These are phyloP conservation scores for Trichosporon inkin DNA, from an alignment of 1,284 basidiomycete genomes.

Conservation along the genomic window DNA sequence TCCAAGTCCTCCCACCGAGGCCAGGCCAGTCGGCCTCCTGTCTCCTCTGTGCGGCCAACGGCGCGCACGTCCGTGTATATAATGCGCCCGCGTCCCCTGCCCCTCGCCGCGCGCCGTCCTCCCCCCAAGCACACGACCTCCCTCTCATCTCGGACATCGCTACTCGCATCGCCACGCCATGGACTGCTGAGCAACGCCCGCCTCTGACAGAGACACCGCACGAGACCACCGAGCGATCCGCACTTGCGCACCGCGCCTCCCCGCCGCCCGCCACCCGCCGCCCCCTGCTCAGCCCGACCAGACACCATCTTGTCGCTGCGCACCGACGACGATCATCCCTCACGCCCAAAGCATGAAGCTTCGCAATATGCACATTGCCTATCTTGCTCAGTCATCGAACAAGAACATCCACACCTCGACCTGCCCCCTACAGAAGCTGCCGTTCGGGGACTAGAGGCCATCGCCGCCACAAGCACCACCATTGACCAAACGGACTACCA, in stretches of 20 bases:
- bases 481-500: neutral
- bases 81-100: neutral
- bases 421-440: neutral
- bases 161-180: neutral
- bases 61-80: neutral
- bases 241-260: neutral
- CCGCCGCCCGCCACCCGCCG: no score
- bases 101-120: neutral
- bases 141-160: neutral
- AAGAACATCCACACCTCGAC: neutral
- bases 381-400: neutral
- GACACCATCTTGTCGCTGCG: slow-evolving; percentile 2
- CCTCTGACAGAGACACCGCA: neutral
- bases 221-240: neutral
- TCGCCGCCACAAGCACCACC: neutral
- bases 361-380: slow-evolving; percentile 2
- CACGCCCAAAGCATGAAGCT: neutral
- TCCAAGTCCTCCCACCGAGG: neutral
- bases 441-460: neutral
- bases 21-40: no score
- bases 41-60: neutral
- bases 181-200: neutral
- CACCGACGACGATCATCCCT: neutral
- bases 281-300: neutral
- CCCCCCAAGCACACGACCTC: neutral